These are phyloP conservation scores for Flaveria linearis DNA, from an alignment of 129 eudicot species.

Conservation along the genomic window DNA sequence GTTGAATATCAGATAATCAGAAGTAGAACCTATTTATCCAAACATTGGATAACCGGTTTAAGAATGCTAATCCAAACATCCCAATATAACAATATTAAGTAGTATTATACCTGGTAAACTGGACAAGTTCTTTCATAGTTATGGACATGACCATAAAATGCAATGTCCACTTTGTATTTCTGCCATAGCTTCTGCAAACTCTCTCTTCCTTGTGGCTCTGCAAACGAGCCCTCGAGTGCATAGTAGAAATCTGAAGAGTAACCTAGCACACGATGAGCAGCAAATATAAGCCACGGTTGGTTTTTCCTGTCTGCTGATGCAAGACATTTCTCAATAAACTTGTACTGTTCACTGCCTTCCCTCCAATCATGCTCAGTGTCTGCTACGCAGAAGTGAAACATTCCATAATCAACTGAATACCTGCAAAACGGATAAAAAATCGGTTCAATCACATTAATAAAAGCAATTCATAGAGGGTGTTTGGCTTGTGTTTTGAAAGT, in stretches of 20 bases:
- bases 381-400: constrained; percentile 77
- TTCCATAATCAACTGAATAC: constrained; percentile 64
- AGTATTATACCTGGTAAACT: constrained; percentile 56
- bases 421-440: constrained; percentile 29
- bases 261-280: constrained; percentile 67
- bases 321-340: constrained; percentile 55
- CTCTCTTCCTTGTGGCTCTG: constrained; percentile 67
- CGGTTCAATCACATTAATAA: not conserved
- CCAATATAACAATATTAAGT: not conserved
- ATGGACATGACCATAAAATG: constrained; percentile 72
- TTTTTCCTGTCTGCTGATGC: constrained; percentile 64
- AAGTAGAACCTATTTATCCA: too few species aligned
- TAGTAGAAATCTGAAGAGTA: constrained; percentile 55
- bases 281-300: constrained; percentile 78
- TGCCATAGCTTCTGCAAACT: constrained; percentile 78
- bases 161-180: constrained; percentile 76
- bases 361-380: constrained; percentile 85
- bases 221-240: constrained; percentile 59
- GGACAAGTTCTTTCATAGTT: constrained; percentile 73
- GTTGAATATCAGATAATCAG: not conserved
- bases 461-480: not conserved
- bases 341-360: constrained; percentile 71
- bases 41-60: too few species aligned
- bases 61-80: not conserved
- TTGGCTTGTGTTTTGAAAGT: not conserved